Evolutionary conservation across 495 filamentous ascomycete species (phyloP).

Genomic region (Cercophora newfieldiana): DNA sequence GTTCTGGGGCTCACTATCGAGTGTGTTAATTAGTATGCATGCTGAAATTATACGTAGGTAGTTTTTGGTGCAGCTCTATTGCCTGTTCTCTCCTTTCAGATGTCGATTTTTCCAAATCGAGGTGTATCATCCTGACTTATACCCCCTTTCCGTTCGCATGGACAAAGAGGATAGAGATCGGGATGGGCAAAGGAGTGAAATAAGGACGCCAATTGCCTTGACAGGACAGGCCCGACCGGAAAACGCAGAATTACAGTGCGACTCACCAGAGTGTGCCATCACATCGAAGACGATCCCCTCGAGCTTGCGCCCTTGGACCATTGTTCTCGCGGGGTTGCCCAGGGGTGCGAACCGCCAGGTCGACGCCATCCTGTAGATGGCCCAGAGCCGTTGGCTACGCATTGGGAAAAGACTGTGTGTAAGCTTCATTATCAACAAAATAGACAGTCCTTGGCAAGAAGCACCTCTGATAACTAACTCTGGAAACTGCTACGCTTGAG

Average conservation of each 20-base stretch:
- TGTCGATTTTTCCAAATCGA: no score
- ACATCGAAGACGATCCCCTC: conserved; percentile 92
- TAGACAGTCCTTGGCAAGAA: background rate
- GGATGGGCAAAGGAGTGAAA: no score
- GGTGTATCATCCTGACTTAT: no score
- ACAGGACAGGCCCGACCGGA: background rate
- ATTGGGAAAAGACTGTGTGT: background rate
- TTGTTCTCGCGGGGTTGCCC: conserved; percentile 10
- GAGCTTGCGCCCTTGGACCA: conserved; percentile 53
- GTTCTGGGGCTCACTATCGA: conserved; percentile 74
- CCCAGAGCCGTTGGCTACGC: conserved; percentile 34
- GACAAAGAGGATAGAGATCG: background rate
- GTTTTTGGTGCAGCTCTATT: no score
- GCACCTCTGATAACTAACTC: background rate
- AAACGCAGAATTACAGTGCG: background rate
- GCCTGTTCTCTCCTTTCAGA: no score
- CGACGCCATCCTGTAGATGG: conserved; percentile 35
- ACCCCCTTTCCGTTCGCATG: no score
- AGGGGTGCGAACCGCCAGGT: conserved; percentile 34
- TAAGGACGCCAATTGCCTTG: no score
- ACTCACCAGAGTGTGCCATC: conserved; percentile 90
- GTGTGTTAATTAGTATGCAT: background rate
- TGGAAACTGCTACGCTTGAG: background rate
- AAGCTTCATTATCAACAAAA: background rate
- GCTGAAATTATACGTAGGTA: background rate